Percentiles rank a stretch among this genome's conserved stretches.
These are phyloP conservation scores for Ophiostoma triangulosporum DNA, from an alignment of 2,329 filamentous ascomycete species.

Conservation along the genomic window DNA sequence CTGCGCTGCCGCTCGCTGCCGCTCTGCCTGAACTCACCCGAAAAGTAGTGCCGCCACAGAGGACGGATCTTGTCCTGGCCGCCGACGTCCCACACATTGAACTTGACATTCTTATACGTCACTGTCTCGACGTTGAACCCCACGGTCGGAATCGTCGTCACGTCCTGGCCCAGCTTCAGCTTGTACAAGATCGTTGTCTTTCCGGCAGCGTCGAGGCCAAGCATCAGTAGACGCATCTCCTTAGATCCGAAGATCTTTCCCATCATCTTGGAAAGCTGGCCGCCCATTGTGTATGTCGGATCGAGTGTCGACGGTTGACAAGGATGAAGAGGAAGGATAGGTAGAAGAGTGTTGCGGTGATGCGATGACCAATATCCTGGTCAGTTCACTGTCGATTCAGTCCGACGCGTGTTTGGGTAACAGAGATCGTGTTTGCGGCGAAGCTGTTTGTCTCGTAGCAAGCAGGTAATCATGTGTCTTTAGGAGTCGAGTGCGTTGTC, in stretches of 20 bases:
- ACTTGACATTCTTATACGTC: conserved; percentile 98
- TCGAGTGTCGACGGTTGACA: not conserved
- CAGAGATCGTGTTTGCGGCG: too few species aligned
- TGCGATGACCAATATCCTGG: too few species aligned
- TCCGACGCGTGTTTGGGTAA: too few species aligned
- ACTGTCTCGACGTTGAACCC: conserved; percentile 99
- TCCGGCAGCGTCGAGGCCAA: conserved; percentile 92
- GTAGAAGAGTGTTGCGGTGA: too few species aligned
- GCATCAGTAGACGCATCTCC: conserved; percentile 97
- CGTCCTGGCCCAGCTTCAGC: conserved; percentile 94
- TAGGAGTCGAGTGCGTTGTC: too few species aligned
- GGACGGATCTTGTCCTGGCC: conserved; percentile 98
- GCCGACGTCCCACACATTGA: conserved; percentile 98
- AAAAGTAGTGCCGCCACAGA: conserved; percentile 95
- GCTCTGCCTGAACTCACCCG: too few species aligned
- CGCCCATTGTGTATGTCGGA: conserved; percentile 58
- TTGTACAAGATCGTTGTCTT: conserved; percentile 99
- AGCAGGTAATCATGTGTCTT: too few species aligned
- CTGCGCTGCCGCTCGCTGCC: too few species aligned
- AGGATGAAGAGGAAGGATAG: too few species aligned
- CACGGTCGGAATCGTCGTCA: conserved; percentile 95
- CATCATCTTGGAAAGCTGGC: conserved; percentile 89
- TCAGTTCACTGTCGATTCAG: too few species aligned
- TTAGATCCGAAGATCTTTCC: conserved; percentile 98
- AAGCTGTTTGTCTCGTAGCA: too few species aligned